phyloP scores from a whole-genome alignment of 352 stramenopile genomes.

The Globisporangium spiculum region DNA sequence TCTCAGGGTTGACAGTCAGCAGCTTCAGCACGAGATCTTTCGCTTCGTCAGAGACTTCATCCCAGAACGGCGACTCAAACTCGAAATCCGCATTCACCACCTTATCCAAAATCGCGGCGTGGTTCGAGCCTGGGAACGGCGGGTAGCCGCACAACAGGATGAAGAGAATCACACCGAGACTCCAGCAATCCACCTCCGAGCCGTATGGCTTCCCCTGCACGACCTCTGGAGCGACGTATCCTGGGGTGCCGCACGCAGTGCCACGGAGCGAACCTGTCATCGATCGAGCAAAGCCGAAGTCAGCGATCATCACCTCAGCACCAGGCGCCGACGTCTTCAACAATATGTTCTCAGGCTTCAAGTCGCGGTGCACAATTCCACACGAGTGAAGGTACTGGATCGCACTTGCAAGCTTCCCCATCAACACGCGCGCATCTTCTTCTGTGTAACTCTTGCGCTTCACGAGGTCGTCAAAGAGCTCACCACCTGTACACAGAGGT shows the following conservation, averaged over 20 bases:
- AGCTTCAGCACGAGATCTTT: constrained; percentile 95
- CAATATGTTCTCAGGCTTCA: constrained; percentile 90
- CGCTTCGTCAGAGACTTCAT: constrained; percentile 90
- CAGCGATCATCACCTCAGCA: constrained; percentile 82
- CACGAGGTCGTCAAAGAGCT: constrained; percentile 96
- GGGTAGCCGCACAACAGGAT: constrained; percentile 93
- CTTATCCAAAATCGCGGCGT: constrained; percentile 67
- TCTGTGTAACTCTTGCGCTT: constrained; percentile 95
- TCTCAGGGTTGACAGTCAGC: constrained; percentile 86
- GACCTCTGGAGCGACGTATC: constrained; percentile 94
- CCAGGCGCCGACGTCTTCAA: constrained; percentile 72
- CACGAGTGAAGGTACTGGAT: constrained; percentile 92
- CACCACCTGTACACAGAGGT: constrained; percentile 76
- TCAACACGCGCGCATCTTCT: constrained; percentile 90
- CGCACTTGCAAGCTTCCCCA: constrained; percentile 88
- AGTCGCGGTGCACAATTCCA: constrained; percentile 90
- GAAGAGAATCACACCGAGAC: constrained; percentile 92
- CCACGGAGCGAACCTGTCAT: constrained; percentile 52
- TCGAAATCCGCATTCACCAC: constrained; percentile 86
- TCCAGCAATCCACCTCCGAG: constrained; percentile 92
- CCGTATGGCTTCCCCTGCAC: constrained; percentile 87
- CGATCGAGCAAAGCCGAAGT: constrained; percentile 86
- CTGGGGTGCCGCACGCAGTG: constrained; percentile 80
- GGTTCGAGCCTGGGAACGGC: constrained; percentile 74
- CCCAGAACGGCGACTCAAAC: constrained; percentile 92